Conservation (phyloP, 2,329 filamentous ascomycete genomes). For the Thelonectria olida region DNA sequence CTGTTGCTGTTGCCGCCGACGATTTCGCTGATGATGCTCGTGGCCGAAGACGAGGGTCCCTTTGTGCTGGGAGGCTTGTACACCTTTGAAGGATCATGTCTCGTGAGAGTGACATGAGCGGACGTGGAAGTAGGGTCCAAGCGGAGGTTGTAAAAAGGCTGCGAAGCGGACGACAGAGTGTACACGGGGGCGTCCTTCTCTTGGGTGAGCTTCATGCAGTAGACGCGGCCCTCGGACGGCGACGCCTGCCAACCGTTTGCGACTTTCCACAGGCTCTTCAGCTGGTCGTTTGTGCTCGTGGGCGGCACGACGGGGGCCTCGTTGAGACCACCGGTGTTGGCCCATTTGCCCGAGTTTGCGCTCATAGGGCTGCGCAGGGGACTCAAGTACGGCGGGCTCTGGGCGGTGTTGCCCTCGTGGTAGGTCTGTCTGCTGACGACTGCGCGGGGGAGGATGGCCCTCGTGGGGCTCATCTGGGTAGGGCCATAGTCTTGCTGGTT, state of each 20-base stretch:
- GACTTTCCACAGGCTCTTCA: conserved; percentile 74
- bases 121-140: conserved; percentile 71
- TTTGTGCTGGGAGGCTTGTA: conserved; percentile 55
- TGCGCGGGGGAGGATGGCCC: conserved; percentile 64
- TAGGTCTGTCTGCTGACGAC: conserved; percentile 75
- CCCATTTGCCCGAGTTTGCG: conserved; percentile 30
- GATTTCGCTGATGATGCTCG: conserved; percentile 45
- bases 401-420: conserved; percentile 35
- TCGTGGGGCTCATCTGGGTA: conserved; percentile 68
- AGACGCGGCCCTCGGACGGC: conserved; percentile 65
- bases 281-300: conserved; percentile 67
- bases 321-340: conserved; percentile 42
- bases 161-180: conserved; percentile 66
- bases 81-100: conserved; percentile 68
- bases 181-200: conserved; percentile 72
- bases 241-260: conserved; percentile 75
- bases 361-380: conserved; percentile 37
- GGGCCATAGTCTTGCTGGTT: conserved; percentile 77
- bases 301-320: conserved; percentile 58
- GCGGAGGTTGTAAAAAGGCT: conserved; percentile 74
- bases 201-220: conserved; percentile 65
- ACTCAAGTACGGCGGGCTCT: conserved; percentile 31
- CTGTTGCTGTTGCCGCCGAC: conserved; percentile 37
- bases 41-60: conserved; percentile 34
- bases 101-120: conserved; percentile 66